Conservation (phyloP, 495 filamentous ascomycete genomes). For the Oleoguttula mirabilis region DNA sequence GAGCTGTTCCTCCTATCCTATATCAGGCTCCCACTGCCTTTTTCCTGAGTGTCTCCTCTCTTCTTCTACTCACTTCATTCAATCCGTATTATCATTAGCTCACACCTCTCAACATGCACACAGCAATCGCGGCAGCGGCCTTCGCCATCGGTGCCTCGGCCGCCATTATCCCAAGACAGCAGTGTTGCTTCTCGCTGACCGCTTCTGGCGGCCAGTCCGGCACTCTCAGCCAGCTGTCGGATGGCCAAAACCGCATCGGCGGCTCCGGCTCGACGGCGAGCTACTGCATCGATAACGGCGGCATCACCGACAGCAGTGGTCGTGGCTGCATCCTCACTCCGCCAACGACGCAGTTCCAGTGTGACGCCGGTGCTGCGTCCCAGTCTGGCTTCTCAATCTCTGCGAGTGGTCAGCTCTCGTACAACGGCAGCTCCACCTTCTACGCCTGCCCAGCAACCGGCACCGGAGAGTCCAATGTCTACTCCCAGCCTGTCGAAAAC, state of each 20-base stretch:
- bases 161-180: neutral
- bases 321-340: slow-evolving; percentile 46
- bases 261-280: neutral
- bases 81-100: too few relatives aligned
- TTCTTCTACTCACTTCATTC: too few relatives aligned
- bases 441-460: neutral
- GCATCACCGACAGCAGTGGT: slow-evolving; percentile 38
- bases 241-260: slow-evolving; percentile 17
- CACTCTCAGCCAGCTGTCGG: slow-evolving; percentile 8
- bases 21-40: too few relatives aligned
- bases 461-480: neutral
- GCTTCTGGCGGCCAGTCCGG: slow-evolving; percentile 5
- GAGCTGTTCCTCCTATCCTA: too few relatives aligned
- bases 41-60: too few relatives aligned
- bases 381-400: slow-evolving; percentile 24
- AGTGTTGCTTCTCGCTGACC: slow-evolving; percentile 9
- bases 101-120: neutral
- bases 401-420: slow-evolving; percentile 8
- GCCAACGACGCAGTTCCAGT: slow-evolving; percentile 50
- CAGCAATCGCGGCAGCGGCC: neutral
- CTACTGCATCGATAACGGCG: slow-evolving; percentile 11
- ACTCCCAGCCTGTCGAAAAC: neutral
- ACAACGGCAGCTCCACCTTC: neutral
- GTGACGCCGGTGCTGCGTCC: slow-evolving; percentile 39
- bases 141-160: slow-evolving; percentile 2